Evolutionary conservation across 176 grass and related monocot genomes (phyloP), one percentile per base, ranked within the genome.

Genomic region (Juncus effusus): DNA sequence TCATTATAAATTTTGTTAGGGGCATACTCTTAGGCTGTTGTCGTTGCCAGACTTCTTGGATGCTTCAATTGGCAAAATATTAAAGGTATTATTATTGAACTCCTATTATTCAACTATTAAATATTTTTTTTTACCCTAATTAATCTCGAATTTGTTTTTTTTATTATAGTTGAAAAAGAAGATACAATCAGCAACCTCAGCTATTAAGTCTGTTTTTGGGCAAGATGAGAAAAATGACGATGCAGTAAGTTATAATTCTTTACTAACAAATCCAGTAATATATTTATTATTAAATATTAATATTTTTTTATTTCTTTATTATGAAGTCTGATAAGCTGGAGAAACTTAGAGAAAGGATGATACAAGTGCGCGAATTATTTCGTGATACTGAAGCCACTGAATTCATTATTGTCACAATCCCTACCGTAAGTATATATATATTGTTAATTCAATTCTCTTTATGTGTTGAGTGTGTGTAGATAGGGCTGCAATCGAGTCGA

Each of bases 31-130:
- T 57, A 59, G 94, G 38, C 74, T 99, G 62, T 76, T 99, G 36
- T 99, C 94, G 40, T 99, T 99, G 62, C 94, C 94, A 57, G 94
- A 99, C 16, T 99, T 99, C 73, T 78, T 99, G 65, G 94, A 99
- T 84, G 94, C 88, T 49, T 99, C 94, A 11, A 99, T 99, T 67
- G 88, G 94, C 70, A 99, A 87, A 71, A 99, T 99, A 14, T 76
- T 99, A 61, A 99, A 89, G 88, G 94, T 93, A 73, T 50, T 56
- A 2, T 63, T 14, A 3, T 65, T 47, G 8, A 19, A 54, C 51
- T 11, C 19, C 11, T 38, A 62, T 76, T 19, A 37, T 71, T 56
- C 10, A 42, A 35, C 16, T 54, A 16, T 13, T 51, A 9, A 53
- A 1, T 67, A 58, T 3, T 10, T 51, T 62, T 62, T 28, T 69